These are phyloP conservation scores for Penicillium expansum DNA, from an alignment of 2,329 filamentous ascomycete species.

Conservation along the genomic window DNA sequence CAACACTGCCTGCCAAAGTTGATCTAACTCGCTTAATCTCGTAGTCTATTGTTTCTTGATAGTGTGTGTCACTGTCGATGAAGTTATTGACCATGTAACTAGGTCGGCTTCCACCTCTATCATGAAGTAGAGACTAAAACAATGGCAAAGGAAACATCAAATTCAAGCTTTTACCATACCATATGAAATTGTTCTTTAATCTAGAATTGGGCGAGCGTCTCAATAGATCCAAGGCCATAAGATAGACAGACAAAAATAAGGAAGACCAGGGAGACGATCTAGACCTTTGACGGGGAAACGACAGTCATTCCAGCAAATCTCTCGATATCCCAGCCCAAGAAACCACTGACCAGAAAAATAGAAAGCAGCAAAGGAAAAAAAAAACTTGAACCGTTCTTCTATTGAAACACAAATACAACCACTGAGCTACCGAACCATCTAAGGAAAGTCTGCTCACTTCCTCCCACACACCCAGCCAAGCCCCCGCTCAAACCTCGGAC, in stretches of 20 bases:
- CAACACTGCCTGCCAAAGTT: too few species aligned
- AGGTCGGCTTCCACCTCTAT: too few species aligned
- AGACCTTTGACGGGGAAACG: neutral
- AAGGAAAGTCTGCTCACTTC: neutral
- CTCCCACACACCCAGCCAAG: slow-evolving; percentile 6
- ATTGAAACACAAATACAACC: neutral
- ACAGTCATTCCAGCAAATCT: neutral
- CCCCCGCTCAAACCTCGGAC: slow-evolving; percentile 2
- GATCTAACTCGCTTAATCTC: too few species aligned
- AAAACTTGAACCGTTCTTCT: neutral
- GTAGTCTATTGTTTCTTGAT: too few species aligned
- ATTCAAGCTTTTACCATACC: neutral
- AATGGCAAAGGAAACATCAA: neutral
- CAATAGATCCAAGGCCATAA: neutral
- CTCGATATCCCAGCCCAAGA: neutral
- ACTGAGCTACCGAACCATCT: neutral
- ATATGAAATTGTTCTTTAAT: neutral
- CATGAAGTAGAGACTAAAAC: neutral
- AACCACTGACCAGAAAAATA: neutral
- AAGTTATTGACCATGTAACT: neutral
- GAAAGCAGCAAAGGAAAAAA: neutral
- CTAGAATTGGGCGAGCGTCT: neutral
- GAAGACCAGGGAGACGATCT: neutral
- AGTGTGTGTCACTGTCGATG: neutral
- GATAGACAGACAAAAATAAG: neutral